These are phyloP conservation scores for Rostrohypoxylon terebratum DNA, from an alignment of 495 filamentous ascomycete genomes.

Conservation along the genomic window DNA sequence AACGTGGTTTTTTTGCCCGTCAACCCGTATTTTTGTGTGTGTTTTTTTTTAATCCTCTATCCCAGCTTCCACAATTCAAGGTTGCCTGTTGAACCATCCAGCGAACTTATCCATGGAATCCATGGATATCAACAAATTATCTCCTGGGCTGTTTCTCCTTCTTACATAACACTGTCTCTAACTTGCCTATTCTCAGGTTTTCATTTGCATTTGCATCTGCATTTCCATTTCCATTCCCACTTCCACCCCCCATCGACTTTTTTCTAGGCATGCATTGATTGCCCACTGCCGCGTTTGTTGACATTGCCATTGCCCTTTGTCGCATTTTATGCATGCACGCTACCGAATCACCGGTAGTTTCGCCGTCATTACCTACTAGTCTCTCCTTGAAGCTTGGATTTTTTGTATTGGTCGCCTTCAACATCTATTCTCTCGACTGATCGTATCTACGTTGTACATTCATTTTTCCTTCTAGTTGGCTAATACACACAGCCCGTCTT, in stretches of 20 bases:
- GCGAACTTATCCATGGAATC: not conserved
- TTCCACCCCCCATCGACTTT: conserved; percentile 23
- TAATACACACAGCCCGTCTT: conserved; percentile 5
- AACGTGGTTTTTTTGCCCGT: conserved; percentile 1
- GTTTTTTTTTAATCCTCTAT: not conserved
- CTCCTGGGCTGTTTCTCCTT: conserved; percentile 7
- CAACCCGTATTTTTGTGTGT: not conserved
- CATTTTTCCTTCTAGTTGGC: conserved; percentile 22
- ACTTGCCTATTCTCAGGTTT: conserved; percentile 15
- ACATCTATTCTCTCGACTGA: conserved; percentile 17
- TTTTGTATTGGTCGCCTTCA: conserved; percentile 27
- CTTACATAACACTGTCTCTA: conserved; percentile 1
- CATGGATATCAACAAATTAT: conserved; percentile 42
- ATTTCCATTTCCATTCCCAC: too few relatives aligned
- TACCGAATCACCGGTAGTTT: conserved; percentile 33
- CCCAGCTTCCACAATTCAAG: conserved; percentile 8
- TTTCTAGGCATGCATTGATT: conserved; percentile 49
- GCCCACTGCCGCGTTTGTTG: conserved; percentile 47
- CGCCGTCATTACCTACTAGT: conserved; percentile 37
- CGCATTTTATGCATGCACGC: conserved; percentile 45
- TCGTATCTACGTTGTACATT: conserved; percentile 32
- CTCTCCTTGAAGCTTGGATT: conserved; percentile 35
- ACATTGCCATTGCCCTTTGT: conserved; percentile 32
- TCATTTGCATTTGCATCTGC: not conserved
- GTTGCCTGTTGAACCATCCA: not conserved